A percentile compares a stretch with the other conserved stretches of the same genome.
phyloP scores from a whole-genome alignment of 805 yeast species.

The Groenewaldozyma salmanticensis region DNA sequence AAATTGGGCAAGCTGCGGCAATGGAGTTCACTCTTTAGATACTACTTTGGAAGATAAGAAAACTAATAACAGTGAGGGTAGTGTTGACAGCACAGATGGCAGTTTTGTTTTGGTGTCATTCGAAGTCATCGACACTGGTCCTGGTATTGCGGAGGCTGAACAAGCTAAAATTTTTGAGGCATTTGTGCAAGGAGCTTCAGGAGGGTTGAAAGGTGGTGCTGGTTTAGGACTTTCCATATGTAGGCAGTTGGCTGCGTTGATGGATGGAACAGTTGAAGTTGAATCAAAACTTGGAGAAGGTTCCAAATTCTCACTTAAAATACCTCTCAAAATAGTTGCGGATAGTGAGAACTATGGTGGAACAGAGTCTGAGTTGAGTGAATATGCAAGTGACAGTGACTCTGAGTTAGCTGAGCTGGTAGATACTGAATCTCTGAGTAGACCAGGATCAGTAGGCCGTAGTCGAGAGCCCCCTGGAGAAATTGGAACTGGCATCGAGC shows the following conservation, averaged over 20 bases:
- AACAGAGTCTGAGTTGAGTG: not conserved
- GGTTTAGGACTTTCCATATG: conserved; percentile 88
- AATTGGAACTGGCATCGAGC: not conserved
- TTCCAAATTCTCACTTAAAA: conserved; percentile 69
- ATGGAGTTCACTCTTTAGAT: no score
- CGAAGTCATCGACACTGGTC: conserved; percentile 80
- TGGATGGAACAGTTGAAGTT: conserved; percentile 74
- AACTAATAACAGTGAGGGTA: not conserved
- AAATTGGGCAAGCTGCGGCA: not conserved
- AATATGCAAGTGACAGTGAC: not conserved
- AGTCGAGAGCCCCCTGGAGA: no score
- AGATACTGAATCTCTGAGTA: not conserved
- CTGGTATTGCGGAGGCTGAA: conserved; percentile 75
- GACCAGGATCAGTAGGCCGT: not conserved
- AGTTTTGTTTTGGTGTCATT: conserved; percentile 35
- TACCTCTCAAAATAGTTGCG: conserved; percentile 26
- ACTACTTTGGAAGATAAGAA: not conserved
- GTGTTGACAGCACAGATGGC: not conserved
- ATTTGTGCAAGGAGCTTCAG: conserved; percentile 93
- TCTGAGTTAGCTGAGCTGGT: not conserved
- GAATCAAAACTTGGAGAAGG: conserved; percentile 74
- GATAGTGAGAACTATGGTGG: conserved; percentile 1
- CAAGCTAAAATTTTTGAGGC: conserved; percentile 89
- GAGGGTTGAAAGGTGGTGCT: conserved; percentile 88
- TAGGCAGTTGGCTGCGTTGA: conserved; percentile 76